phyloP scores from a whole-genome alignment of 1,284 basidiomycete genomes.

The Pyrrhoderma noxium region DNA sequence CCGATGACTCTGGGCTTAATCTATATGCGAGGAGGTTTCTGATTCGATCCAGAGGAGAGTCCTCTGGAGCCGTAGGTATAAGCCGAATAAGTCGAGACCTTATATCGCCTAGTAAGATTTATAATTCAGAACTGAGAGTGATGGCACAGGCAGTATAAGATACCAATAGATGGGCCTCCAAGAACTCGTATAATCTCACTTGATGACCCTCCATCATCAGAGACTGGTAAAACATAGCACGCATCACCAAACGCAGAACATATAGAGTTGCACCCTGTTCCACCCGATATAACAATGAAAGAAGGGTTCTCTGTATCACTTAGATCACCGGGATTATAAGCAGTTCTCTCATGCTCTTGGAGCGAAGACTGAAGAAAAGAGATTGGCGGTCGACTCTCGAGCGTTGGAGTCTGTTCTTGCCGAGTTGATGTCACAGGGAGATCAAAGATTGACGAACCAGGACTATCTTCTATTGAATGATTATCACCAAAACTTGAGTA shows the following conservation, averaged over 20 bases:
- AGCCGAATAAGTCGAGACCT: conserved; percentile 76
- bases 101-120: conserved; percentile 54
- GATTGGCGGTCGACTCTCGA: too few species aligned
- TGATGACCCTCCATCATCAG: conserved; percentile 81
- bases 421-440: conserved; percentile 36
- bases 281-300: conserved; percentile 68
- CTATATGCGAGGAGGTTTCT: conserved; percentile 75
- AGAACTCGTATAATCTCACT: conserved; percentile 80
- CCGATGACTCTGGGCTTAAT: conserved; percentile 59
- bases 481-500: not conserved
- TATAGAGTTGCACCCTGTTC: conserved; percentile 78
- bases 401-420: not conserved
- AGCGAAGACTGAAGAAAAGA: not conserved
- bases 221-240: conserved; percentile 74
- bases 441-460: conserved; percentile 66
- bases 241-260: conserved; percentile 64
- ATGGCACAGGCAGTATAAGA: conserved; percentile 14
- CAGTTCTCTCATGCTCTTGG: too few species aligned
- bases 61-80: conserved; percentile 56
- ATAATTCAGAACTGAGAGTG: not conserved
- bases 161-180: conserved; percentile 77
- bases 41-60: conserved; percentile 62
- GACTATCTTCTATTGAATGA: conserved; percentile 34
- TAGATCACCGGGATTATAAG: not conserved
- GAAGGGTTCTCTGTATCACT: conserved; percentile 24